Evolutionary conservation across 2,329 filamentous ascomycete species (phyloP).

Genomic region (Claviceps capensis): DNA sequence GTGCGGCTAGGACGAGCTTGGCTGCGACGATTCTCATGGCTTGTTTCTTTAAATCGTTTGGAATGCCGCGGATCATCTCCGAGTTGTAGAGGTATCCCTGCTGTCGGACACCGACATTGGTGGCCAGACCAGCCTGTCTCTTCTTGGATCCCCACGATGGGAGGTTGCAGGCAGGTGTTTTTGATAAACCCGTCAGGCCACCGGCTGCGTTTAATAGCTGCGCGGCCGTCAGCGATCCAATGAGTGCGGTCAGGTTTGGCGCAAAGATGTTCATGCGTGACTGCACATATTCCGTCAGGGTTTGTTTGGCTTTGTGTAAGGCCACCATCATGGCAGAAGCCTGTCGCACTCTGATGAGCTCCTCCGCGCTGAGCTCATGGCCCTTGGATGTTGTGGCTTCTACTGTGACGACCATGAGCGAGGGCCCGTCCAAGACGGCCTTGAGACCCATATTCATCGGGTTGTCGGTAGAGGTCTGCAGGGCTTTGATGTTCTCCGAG

Average conservation of each 20-base stretch:
- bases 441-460: conserved; percentile 61
- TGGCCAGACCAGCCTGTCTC: conserved; percentile 71
- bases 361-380: conserved; percentile 57
- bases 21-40: conserved; percentile 90
- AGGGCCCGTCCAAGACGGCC: conserved; percentile 73
- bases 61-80: conserved; percentile 73
- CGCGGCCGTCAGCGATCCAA: conserved; percentile 85
- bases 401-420: conserved; percentile 89
- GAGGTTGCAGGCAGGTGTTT: conserved; percentile 87
- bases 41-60: conserved; percentile 77
- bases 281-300: conserved; percentile 85
- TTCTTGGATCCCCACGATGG: conserved; percentile 84
- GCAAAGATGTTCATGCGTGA: conserved; percentile 95
- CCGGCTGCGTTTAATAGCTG: conserved; percentile 94
- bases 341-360: conserved; percentile 58
- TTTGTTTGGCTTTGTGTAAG: conserved; percentile 75
- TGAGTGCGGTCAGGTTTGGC: conserved; percentile 79
- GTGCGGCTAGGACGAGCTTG: conserved; percentile 85
- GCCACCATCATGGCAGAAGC: conserved; percentile 84
- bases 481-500: conserved; percentile 60
- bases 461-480: conserved; percentile 68
- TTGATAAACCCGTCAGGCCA: conserved; percentile 75
- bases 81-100: conserved; percentile 92
- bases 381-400: conserved; percentile 87
- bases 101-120: conserved; percentile 79